Base-by-base conservation (phyloP, 805 yeast genomes). In the Zygotorulaspora danielsina region DNA sequence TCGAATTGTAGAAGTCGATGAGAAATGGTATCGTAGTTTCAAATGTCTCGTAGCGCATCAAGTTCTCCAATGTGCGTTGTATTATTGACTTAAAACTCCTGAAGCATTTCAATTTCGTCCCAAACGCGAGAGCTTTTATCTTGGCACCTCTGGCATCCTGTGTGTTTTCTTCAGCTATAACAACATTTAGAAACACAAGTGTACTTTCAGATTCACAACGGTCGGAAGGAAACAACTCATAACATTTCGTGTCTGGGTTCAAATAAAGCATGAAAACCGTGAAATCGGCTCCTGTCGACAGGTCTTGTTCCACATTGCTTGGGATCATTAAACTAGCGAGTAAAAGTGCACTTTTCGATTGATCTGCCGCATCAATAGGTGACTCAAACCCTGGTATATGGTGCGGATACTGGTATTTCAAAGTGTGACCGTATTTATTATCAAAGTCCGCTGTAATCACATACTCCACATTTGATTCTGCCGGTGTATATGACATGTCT, bases 381-480 rank as follows among this genome's bases (percentile, higher is more conserved):
- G 58, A 58, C 54, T 52, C 58, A 34, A 61, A 59, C 1, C 70
- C 69, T 1, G 73, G 61, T 3, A 67, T 56, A 33, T 52, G 55
- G 10, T 52, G 42, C 0, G 94, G 90, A 36, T 73, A 70, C 52
- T 81, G 88, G 48, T 75, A 73, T 37, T 67, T 67, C 21, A 87
- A 62, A 3, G 75, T 66, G 0, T 93, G 81, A 0, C 96, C 96
- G 39, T 76, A 69, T 51, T 76, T 81, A 46, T 81, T 77, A 57
- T 87, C 93, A 58, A 87, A 88, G 61, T 84, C 89, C 1, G 90
- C 84, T 5, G 87, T 71, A 21, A 86, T 51, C 16, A 82, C 70
- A 53, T 70, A 81, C 38, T 74, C 75, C 11, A 75, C 73, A 50
- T 77, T 73, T 21, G 53, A 16, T 29, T 32, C 35, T 15, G 37